These are phyloP conservation scores for Luffa acutangula DNA, from an alignment of 306 rosid species.

Conservation along the genomic window DNA sequence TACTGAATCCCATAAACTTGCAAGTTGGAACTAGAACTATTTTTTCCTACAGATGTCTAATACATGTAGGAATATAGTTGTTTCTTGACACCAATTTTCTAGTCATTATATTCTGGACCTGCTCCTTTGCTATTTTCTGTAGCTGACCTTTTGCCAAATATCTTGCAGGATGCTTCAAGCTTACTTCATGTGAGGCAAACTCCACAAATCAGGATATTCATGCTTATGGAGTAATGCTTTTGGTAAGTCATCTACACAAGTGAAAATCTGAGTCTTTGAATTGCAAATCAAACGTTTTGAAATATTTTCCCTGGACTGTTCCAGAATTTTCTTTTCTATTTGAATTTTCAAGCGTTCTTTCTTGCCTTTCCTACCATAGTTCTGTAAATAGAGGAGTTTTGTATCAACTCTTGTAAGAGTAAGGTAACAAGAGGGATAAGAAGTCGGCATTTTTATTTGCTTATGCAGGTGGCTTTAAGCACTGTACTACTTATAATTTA, in stretches of 20 bases:
- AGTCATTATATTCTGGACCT: background rate
- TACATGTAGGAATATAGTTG: background rate
- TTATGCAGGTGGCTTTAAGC: slow-evolving; percentile 87
- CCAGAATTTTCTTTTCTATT: background rate
- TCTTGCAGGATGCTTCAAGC: slow-evolving; percentile 77
- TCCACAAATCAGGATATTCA: slow-evolving; percentile 63
- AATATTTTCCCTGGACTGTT: background rate
- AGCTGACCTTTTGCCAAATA: slow-evolving; percentile 24
- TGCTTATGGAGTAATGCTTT: slow-evolving; percentile 77
- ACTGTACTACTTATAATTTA: slow-evolving; percentile 84
- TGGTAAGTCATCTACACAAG: slow-evolving; percentile 44
- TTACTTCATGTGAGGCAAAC: slow-evolving; percentile 75
- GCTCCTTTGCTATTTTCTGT: background rate
- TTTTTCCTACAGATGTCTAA: background rate
- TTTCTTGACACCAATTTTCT: background rate
- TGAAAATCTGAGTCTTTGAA: slow-evolving; percentile 11
- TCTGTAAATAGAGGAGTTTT: background rate
- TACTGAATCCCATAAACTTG: background rate
- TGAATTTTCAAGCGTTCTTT: background rate
- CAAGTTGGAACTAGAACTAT: background rate
- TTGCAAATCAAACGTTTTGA: background rate
- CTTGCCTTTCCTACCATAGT: background rate
- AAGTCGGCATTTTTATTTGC: slow-evolving; percentile 32
- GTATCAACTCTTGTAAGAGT: background rate
- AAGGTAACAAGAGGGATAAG: slow-evolving; percentile 7